phyloP scores from a whole-genome alignment of 1,139 yeast genomes.

The Pichia sp. region DNA sequence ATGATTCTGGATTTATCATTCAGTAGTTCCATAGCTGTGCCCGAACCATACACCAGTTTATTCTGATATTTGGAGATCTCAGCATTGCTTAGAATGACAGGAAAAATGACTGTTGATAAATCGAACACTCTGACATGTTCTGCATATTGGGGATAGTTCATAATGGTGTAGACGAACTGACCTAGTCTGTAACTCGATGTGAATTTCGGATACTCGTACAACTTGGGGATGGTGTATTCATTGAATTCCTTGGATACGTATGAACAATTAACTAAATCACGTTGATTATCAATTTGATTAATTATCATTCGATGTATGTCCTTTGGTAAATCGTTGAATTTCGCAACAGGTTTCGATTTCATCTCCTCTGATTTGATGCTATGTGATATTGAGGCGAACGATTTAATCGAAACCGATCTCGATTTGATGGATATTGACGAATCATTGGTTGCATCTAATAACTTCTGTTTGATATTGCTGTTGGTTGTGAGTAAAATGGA shows the following conservation, averaged over 20 bases:
- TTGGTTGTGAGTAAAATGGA: slow-evolving; percentile 28
- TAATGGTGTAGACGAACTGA: slow-evolving; percentile 67
- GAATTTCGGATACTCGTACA: slow-evolving; percentile 55
- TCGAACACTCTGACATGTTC: slow-evolving; percentile 53
- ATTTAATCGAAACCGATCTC: slow-evolving; percentile 22
- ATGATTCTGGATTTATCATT: slow-evolving; percentile 12
- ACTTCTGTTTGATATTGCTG: slow-evolving; percentile 26
- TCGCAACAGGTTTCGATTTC: slow-evolving; percentile 12
- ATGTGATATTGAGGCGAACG: slow-evolving; percentile 14
- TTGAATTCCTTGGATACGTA: slow-evolving; percentile 52
- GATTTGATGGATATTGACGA: slow-evolving; percentile 28
- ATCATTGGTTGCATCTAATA: slow-evolving; percentile 30
- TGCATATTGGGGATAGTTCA: slow-evolving; percentile 56
- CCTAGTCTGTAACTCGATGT: slow-evolving; percentile 74
- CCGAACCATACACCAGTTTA: slow-evolving; percentile 19
- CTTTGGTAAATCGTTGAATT: slow-evolving; percentile 31
- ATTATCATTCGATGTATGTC: slow-evolving; percentile 32
- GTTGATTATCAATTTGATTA: slow-evolving; percentile 29
- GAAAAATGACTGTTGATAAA: slow-evolving; percentile 52
- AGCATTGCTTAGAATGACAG: slow-evolving; percentile 38
- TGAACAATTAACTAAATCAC: slow-evolving; percentile 40
- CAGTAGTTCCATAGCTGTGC: slow-evolving; percentile 14
- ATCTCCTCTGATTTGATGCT: slow-evolving; percentile 2
- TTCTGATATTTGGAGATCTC: slow-evolving; percentile 25
- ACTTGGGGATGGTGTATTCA: slow-evolving; percentile 48